Evolutionary conservation across 2,329 filamentous ascomycete genomes (phyloP).

Genomic region (Aureobasidium sp.): DNA sequence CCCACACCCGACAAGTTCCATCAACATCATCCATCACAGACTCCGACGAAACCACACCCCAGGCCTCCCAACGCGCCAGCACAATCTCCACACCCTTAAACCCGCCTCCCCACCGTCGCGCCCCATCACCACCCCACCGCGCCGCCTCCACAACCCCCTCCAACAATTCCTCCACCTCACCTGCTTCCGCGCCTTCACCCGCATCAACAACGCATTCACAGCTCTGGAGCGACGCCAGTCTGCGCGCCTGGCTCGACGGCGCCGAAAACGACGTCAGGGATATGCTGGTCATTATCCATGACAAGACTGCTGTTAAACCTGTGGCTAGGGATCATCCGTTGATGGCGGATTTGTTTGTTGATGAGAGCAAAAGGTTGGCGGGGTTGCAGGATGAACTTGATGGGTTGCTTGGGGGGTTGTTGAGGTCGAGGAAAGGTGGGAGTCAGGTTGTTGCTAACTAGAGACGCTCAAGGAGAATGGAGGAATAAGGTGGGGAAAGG

Average conservation of each 20-base stretch:
- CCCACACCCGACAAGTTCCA: constrained; percentile 10
- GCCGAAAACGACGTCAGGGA: constrained; percentile 84
- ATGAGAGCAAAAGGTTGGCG: constrained; percentile 63
- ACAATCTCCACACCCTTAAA: constrained; percentile 6
- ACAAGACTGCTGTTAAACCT: constrained; percentile 76
- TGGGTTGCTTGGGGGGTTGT: constrained; percentile 34
- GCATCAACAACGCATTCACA: constrained; percentile 20
- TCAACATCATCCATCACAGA: constrained; percentile 16
- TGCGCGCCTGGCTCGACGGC: constrained; percentile 79
- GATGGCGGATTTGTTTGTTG: constrained; percentile 70
- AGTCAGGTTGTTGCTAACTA: no score
- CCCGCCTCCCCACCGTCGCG: neutral
- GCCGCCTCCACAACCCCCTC: constrained; percentile 9
- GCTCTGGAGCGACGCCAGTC: constrained; percentile 74
- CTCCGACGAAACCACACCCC: constrained; percentile 23
- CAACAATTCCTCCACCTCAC: constrained; percentile 23
- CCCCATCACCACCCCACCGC: constrained; percentile 10
- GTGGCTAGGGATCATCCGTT: constrained; percentile 80
- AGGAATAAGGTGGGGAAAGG: no score
- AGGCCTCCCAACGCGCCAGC: constrained; percentile 20
- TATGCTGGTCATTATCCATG: constrained; percentile 83
- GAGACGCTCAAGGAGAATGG: neutral
- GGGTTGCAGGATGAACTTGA: constrained; percentile 70
- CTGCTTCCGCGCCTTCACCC: constrained; percentile 30
- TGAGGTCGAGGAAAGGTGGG: no score